phyloP scores from a whole-genome alignment of 495 filamentous ascomycete species.

The Penicillium herquei region DNA sequence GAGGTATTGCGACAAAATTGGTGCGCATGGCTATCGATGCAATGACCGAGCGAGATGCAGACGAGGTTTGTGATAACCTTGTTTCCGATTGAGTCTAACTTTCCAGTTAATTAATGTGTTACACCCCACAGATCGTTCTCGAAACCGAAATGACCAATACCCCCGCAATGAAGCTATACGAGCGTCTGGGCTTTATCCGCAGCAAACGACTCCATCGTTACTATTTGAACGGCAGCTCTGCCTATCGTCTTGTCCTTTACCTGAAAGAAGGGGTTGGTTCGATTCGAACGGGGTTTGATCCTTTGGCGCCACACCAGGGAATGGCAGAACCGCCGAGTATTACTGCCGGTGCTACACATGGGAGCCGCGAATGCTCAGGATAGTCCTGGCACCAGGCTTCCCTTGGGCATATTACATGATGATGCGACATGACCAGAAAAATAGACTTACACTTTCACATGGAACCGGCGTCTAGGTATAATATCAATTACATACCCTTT shows the following conservation, averaged over 20 bases:
- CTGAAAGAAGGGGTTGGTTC: constrained; percentile 62
- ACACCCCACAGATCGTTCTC: constrained; percentile 66
- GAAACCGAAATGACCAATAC: constrained; percentile 97
- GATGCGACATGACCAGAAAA: constrained; percentile 28
- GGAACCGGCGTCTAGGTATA: constrained; percentile 15
- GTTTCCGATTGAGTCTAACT: neutral
- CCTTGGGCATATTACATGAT: constrained; percentile 4
- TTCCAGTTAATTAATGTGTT: neutral
- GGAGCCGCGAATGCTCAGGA: constrained; percentile 20
- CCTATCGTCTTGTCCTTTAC: constrained; percentile 82
- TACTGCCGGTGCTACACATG: constrained; percentile 14
- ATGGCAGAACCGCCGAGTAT: constrained; percentile 5
- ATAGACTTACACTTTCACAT: constrained; percentile 16
- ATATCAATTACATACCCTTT: neutral
- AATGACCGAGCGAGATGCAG: constrained; percentile 80
- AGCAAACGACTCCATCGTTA: constrained; percentile 95
- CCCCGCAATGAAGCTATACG: constrained; percentile 90
- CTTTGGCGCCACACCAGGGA: constrained; percentile 25
- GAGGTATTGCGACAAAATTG: constrained; percentile 86
- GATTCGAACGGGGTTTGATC: constrained; percentile 38
- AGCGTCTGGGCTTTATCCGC: constrained; percentile 85
- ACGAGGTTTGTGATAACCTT: constrained; percentile 60
- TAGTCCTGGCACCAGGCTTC: neutral
- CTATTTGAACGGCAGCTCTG: constrained; percentile 94
- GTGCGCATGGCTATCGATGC: constrained; percentile 90